A percentile compares a stretch with the other conserved stretches of the same genome.
Conservation (phyloP, 2,329 filamentous ascomycete genomes). For the Cladosporium velox region DNA sequence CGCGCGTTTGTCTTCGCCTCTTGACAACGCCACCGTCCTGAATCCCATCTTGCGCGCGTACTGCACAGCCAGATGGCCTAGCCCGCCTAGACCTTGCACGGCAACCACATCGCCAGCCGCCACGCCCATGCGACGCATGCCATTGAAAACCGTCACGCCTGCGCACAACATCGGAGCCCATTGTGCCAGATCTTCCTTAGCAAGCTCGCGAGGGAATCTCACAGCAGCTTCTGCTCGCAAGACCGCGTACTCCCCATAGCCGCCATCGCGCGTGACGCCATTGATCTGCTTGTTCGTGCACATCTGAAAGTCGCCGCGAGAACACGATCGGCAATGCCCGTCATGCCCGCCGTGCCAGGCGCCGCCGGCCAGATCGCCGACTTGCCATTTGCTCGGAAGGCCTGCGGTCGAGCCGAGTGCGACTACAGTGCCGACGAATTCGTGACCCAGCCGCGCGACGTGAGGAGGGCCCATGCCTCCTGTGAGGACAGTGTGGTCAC, state of each 20-base stretch:
- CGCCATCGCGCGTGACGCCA: constrained; percentile 66
- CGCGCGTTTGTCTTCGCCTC: constrained; percentile 53
- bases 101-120: constrained; percentile 50
- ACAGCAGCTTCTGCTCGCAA: constrained; percentile 63
- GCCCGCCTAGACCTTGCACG: constrained; percentile 53
- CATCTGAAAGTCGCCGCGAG: constrained; percentile 65
- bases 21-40: constrained; percentile 54
- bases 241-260: constrained; percentile 62
- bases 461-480: constrained; percentile 55
- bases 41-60: constrained; percentile 56
- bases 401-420: constrained; percentile 52
- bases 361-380: constrained; percentile 68
- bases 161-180: constrained; percentile 51
- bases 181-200: constrained; percentile 42
- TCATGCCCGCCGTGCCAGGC: constrained; percentile 71
- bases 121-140: constrained; percentile 52
- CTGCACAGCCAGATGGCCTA: constrained; percentile 56
- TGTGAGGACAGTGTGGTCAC: constrained; percentile 54
- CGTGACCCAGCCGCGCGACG: constrained; percentile 58
- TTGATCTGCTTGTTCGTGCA: constrained; percentile 66
- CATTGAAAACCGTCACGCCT: constrained; percentile 57
- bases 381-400: constrained; percentile 58
- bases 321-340: constrained; percentile 62
- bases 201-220: constrained; percentile 42
- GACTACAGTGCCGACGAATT: constrained; percentile 68